A percentile compares a stretch with the other conserved stretches of the same genome.
Conservation (phyloP, 139 green algal genomes). For the Pleodorina starrii region DNA sequence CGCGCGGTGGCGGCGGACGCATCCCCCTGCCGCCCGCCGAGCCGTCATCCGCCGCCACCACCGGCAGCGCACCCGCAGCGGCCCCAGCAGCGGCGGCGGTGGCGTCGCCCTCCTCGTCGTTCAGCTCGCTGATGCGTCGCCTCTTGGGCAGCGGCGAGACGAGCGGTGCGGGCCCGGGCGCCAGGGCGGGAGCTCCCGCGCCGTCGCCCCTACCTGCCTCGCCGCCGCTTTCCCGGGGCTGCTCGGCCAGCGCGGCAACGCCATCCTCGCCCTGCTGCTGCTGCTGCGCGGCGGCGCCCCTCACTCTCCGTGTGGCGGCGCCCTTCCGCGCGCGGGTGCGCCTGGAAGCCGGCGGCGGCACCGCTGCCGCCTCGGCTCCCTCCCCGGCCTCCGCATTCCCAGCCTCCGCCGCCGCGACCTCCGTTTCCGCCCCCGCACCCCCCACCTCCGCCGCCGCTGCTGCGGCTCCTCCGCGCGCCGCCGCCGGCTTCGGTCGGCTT, state of each 20-base stretch:
- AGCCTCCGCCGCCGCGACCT: too few species aligned
- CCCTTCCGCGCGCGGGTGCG: neutral
- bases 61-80: neutral
- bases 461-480: neutral
- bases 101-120: neutral
- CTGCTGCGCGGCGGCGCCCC: neutral
- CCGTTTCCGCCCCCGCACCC: neutral
- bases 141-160: slow-evolving; percentile 8
- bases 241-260: neutral
- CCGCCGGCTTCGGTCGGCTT: neutral
- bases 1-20: neutral
- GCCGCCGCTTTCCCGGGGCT: too few species aligned
- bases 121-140: neutral
- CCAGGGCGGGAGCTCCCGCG: too few species aligned
- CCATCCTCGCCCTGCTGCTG: neutral
- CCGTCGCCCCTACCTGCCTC: too few species aligned
- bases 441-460: neutral
- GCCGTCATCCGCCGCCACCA: neutral
- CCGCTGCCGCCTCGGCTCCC: neutral
- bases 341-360: neutral
- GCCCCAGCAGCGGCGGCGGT: neutral
- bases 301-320: neutral
- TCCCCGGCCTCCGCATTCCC: neutral
- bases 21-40: neutral
- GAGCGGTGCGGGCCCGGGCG: neutral